Base-by-base conservation (phyloP, 225 moss, liverwort and hornwort genomes). In the Physcomitrellopsis africana region DNA sequence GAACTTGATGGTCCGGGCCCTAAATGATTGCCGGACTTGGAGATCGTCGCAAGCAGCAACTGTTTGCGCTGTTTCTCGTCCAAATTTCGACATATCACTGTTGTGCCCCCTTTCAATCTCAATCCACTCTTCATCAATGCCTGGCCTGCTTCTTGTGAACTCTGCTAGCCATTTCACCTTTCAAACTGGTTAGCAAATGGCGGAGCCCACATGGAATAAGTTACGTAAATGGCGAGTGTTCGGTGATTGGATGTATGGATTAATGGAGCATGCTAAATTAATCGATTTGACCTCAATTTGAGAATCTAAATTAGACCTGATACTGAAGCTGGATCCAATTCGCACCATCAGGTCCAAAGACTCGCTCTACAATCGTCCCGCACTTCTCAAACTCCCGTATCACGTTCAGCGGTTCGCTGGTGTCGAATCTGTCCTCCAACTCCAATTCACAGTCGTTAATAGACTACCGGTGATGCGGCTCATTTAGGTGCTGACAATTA, bases 271-370 rank as follows among this genome's bases (percentile, higher is more conserved):
- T 37, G 32, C 32, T 37, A 37, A 4, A 37, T 37, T 37, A 37
- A 37, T 37, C 32, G n/a, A 37, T 11, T 52, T 1, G 26, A 11
- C 32, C 29, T 22, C 27, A 8, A 20, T 41, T 19, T 67, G 26
- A 2, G 43, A 22, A 19, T 9, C 1, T 48, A 55, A 17, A 1
- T 15, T 51, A 62, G 18, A 84, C 87, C 84, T 87, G 81, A 53
- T 84, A 89, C 24, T 72, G 84, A 68, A 89, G 79, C 60, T 89
- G 89, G 46, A 89, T 80, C 89, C 89, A 89, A 59, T 82, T 86
- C 1, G 75, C 73, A 15, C 81, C 81, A 69, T 78, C 76, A 20
- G 86, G 81, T 75, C 86, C 89, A 14, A 69, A 27, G 22, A 84
- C 68, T 47, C 41, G 60, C 64, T 81, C 69, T 3, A 86, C 68